Percentiles rank a stretch among this genome's conserved stretches.
Evolutionary conservation across 2,329 filamentous ascomycete genomes (phyloP).

Genomic region (Zelopaecilomyces penicillatus): DNA sequence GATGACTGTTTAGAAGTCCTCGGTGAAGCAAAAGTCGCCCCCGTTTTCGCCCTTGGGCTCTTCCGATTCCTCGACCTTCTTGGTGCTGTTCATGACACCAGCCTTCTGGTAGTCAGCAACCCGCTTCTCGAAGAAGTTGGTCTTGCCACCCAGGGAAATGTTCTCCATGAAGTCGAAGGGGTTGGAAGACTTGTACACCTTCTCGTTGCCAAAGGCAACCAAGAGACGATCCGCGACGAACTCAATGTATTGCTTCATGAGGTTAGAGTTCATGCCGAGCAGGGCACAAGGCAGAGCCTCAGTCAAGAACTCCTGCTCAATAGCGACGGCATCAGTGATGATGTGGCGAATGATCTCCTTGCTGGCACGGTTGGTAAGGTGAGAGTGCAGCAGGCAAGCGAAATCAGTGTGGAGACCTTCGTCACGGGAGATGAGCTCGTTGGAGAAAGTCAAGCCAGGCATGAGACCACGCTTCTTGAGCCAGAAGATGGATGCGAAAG

Average conservation of each 20-base stretch:
- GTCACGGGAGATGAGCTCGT: constrained; percentile 98
- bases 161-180: constrained; percentile 99
- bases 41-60: constrained; percentile 50
- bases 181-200: constrained; percentile 87
- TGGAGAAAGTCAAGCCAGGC: constrained; percentile 97
- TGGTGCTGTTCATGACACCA: constrained; percentile 83
- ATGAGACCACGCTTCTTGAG: constrained; percentile 99
- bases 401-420: constrained; percentile 99
- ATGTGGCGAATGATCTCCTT: constrained; percentile 75
- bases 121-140: constrained; percentile 99
- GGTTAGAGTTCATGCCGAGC: constrained; percentile 90
- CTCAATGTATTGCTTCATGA: constrained; percentile 99
- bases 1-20: constrained; percentile 69
- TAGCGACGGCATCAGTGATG: constrained; percentile 86
- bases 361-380: constrained; percentile 83
- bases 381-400: constrained; percentile 94
- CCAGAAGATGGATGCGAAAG: constrained; percentile 99
- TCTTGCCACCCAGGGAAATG: constrained; percentile 97
- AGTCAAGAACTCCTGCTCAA: constrained; percentile 96
- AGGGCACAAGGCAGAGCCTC: constrained; percentile 89
- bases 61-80: constrained; percentile 56
- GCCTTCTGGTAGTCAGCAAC: constrained; percentile 99
- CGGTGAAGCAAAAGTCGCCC: constrained; percentile 87
- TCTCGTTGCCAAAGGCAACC: constrained; percentile 85
- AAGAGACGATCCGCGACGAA: constrained; percentile 96